These are phyloP conservation scores for Fomes fomentarius DNA, from an alignment of 1,284 basidiomycete genomes.

Conservation along the genomic window DNA sequence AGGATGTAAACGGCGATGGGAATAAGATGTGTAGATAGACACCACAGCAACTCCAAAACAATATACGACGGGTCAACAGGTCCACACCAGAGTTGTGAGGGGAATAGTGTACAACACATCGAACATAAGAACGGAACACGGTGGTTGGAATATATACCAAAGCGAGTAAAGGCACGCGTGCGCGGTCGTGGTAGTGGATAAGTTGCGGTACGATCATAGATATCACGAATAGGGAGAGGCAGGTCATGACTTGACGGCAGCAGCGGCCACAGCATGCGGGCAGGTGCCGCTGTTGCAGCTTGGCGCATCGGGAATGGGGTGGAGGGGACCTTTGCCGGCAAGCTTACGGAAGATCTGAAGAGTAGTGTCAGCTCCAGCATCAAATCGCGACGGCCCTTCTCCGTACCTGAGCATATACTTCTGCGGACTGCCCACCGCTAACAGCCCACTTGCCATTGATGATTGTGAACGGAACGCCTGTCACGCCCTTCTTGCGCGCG, in stretches of 20 bases:
- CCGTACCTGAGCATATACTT: conserved; percentile 72
- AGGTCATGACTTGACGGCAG: conserved; percentile 17
- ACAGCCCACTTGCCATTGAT: conserved; percentile 82
- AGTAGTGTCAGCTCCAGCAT: conserved; percentile 1
- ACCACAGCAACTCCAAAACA: conserved; percentile 7
- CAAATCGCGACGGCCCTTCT: neutral
- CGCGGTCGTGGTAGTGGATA: too few species aligned
- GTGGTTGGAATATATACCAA: neutral
- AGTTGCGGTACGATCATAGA: too few species aligned
- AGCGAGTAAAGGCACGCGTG: neutral
- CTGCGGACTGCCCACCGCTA: conserved; percentile 72
- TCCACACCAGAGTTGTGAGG: conserved; percentile 16
- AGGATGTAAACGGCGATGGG: too few species aligned
- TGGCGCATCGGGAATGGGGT: conserved; percentile 19
- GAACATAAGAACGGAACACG: conserved; percentile 13
- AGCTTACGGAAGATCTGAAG: conserved; percentile 40
- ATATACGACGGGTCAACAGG: conserved; percentile 11
- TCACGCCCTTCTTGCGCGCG: conserved; percentile 71
- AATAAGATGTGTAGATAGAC: neutral
- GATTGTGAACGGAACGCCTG: conserved; percentile 80
- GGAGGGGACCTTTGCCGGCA: conserved; percentile 26
- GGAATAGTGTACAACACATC: conserved; percentile 21
- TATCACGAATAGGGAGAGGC: too few species aligned
- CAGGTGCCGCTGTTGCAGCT: conserved; percentile 14
- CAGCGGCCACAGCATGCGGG: conserved; percentile 6